Evolutionary conservation across 129 eudicot species (phyloP).

Genomic region (carrot (Daucus carota)): DH1_v3.0 NC_030382.2:52362501-52363000

Average conservation of each 20-base stretch:
- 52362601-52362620: constrained; percentile 36
- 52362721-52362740: neutral
- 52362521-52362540: constrained; percentile 60
- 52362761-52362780: neutral
- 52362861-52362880: neutral
- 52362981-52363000: neutral
- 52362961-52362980: neutral
- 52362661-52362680: neutral
- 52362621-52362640: constrained; percentile 20
- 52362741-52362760: neutral
- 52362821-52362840: neutral
- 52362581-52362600: constrained; percentile 34
- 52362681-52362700: neutral
- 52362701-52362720: neutral
- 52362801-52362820: neutral
- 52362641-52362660: constrained; percentile 29
- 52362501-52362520: constrained; percentile 68
- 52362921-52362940: too few species aligned
- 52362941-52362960: neutral
- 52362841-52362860: neutral
- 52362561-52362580: constrained; percentile 38
- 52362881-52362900: neutral
- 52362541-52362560: constrained; percentile 39
- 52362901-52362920: neutral
- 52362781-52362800: neutral